Conservation (phyloP, 495 filamentous ascomycete genomes). For the Penicillium paradoxum region DNA sequence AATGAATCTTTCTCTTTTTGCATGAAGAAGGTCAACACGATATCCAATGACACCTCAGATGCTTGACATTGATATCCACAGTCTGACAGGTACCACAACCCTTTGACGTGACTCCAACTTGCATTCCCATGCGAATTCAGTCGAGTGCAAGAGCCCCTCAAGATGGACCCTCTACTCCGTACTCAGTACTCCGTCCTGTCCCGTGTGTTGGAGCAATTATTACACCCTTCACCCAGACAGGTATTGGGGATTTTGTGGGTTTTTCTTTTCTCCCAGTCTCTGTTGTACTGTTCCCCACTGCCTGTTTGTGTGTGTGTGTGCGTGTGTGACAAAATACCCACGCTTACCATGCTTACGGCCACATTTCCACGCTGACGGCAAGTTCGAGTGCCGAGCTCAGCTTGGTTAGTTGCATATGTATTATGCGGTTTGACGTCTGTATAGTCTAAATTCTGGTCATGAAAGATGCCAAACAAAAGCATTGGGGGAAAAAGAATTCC, state of each 20-base stretch:
- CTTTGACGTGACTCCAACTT: not conserved
- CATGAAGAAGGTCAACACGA: not conserved
- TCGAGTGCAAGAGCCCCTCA: not conserved
- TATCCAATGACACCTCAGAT: not conserved
- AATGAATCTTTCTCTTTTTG: not conserved
- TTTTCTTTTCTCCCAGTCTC: not conserved
- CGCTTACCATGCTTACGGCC: not conserved
- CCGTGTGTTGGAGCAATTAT: not conserved
- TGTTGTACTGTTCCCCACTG: conserved; percentile 1
- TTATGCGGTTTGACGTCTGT: not conserved
- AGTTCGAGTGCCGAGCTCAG: not conserved
- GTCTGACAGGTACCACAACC: not conserved
- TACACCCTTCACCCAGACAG: not conserved
- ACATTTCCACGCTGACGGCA: not conserved
- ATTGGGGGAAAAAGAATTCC: not conserved
- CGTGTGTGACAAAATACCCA: not conserved
- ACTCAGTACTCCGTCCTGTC: too few species aligned
- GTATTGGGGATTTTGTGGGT: not conserved
- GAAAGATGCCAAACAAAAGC: not conserved
- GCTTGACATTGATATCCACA: not conserved
- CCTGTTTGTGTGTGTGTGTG: not conserved
- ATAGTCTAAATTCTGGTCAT: not conserved
- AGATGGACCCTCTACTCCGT: not conserved
- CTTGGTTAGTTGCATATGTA: not conserved
- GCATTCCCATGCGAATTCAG: not conserved